Evolutionary conservation across 208 protist species (phyloP).

Genomic region (Leishmania mexicana): DNA sequence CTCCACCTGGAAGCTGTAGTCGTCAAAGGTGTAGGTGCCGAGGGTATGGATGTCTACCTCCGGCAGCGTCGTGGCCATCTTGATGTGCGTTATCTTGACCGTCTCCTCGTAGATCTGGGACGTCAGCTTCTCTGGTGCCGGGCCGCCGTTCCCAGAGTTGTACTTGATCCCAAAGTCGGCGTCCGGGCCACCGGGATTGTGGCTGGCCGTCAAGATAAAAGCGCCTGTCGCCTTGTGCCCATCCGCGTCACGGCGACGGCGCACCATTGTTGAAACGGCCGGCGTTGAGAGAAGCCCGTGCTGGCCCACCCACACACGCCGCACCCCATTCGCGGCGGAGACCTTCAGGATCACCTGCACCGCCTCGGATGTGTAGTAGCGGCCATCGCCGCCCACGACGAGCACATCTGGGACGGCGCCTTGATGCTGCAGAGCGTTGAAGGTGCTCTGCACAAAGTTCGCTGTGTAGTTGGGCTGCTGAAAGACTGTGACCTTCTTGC

Average conservation of each 20-base stretch:
- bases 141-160: conserved; percentile 97
- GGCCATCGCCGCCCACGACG: conserved; percentile 97
- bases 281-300: conserved; percentile 97
- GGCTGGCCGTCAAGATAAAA: conserved; percentile 97
- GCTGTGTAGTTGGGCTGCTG: conserved; percentile 93
- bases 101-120: conserved; percentile 93
- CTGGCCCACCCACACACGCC: conserved; percentile 87
- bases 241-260: conserved; percentile 58
- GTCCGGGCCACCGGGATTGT: conserved; percentile 97
- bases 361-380: conserved; percentile 93
- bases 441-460: conserved; percentile 98
- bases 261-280: conserved; percentile 95
- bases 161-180: conserved; percentile 99
- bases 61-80: conserved; percentile 53
- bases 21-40: conserved; percentile 53
- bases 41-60: conserved; percentile 64
- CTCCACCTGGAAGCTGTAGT: conserved; percentile 68
- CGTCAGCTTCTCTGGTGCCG: conserved; percentile 95
- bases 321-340: conserved; percentile 93
- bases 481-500: conserved; percentile 96
- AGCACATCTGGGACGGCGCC: conserved; percentile 69
- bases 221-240: conserved; percentile 67
- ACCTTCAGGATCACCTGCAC: conserved; percentile 96
- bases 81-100: conserved; percentile 63
- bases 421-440: conserved; percentile 86